phyloP scores from a whole-genome alignment of 1,139 yeast genomes.

The Debaryomyces psychrophilus region DNA sequence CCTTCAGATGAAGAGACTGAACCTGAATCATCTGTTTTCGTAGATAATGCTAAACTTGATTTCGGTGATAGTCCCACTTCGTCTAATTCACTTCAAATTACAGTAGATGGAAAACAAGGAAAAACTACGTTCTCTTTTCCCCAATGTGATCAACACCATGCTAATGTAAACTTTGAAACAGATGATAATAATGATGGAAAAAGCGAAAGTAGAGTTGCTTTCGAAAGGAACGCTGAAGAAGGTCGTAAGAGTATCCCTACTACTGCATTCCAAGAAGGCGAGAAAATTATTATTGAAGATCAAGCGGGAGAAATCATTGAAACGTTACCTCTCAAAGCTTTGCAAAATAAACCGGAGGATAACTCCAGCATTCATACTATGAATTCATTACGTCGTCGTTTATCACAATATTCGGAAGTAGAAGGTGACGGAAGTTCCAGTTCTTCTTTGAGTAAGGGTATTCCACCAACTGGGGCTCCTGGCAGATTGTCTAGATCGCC shows the following conservation, averaged over 20 bases:
- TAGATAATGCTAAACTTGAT: background rate
- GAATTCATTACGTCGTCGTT: constrained; percentile 41
- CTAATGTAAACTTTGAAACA: background rate
- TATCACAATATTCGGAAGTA: constrained; percentile 36
- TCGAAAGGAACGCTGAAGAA: constrained; percentile 15
- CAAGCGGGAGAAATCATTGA: constrained; percentile 77
- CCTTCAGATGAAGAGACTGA: constrained; percentile 26
- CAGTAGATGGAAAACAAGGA: constrained; percentile 8
- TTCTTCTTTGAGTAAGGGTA: background rate
- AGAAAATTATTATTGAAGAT: constrained; percentile 73
- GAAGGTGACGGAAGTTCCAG: constrained; percentile 14
- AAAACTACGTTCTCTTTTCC: constrained; percentile 6
- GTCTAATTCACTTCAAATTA: background rate
- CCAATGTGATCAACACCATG: background rate
- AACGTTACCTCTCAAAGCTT: constrained; percentile 24
- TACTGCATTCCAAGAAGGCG: constrained; percentile 74
- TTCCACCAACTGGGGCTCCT: constrained; percentile 6
- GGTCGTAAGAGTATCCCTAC: constrained; percentile 17
- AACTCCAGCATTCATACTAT: constrained; percentile 44
- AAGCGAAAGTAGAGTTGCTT: constrained; percentile 8
- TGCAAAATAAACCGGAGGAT: constrained; percentile 16
- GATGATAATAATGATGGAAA: constrained; percentile 5
- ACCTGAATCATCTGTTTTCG: constrained; percentile 11
- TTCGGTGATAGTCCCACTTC: constrained; percentile 3
- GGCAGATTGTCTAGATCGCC: constrained; percentile 16